These are phyloP conservation scores for Craterostigma plantagineum DNA, from an alignment of 257 asterid genomes.

Conservation along the genomic window DNA sequence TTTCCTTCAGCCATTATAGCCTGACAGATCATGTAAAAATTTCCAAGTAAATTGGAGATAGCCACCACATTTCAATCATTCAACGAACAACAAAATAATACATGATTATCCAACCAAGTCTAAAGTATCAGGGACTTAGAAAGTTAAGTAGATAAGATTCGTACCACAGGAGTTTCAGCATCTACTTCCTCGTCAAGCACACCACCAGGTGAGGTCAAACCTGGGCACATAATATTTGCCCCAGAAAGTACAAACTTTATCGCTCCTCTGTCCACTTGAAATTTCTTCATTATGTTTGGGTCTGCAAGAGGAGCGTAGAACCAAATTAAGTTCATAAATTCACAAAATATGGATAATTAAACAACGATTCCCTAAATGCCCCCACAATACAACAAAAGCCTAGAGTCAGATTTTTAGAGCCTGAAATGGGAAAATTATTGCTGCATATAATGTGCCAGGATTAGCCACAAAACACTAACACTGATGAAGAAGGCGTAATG, in stretches of 20 bases:
- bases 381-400: slow-evolving; percentile 3
- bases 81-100: too few species aligned
- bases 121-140: too few species aligned
- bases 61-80: slow-evolving; percentile 4
- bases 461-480: slow-evolving; percentile 36
- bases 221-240: slow-evolving; percentile 99
- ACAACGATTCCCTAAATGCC: too few species aligned
- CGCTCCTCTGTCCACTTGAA: slow-evolving; percentile 98
- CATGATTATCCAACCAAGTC: background rate
- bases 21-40: slow-evolving; percentile 17
- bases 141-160: slow-evolving; percentile 9
- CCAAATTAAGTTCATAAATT: slow-evolving; percentile 6
- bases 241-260: slow-evolving; percentile 89
- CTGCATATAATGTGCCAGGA: slow-evolving; percentile 1
- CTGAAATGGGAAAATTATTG: background rate
- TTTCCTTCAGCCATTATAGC: slow-evolving; percentile 99
- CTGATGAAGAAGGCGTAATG: slow-evolving; percentile 93
- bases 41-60: background rate
- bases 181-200: slow-evolving; percentile 74
- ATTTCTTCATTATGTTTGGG: slow-evolving; percentile 88
- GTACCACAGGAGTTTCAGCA: slow-evolving; percentile 87
- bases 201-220: slow-evolving; percentile 98
- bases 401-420: background rate
- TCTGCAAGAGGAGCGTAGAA: slow-evolving; percentile 45
- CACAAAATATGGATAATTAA: background rate